Conservation (phyloP, 768 basidiomycete genomes). For the Pluteus cervinus region DNA sequence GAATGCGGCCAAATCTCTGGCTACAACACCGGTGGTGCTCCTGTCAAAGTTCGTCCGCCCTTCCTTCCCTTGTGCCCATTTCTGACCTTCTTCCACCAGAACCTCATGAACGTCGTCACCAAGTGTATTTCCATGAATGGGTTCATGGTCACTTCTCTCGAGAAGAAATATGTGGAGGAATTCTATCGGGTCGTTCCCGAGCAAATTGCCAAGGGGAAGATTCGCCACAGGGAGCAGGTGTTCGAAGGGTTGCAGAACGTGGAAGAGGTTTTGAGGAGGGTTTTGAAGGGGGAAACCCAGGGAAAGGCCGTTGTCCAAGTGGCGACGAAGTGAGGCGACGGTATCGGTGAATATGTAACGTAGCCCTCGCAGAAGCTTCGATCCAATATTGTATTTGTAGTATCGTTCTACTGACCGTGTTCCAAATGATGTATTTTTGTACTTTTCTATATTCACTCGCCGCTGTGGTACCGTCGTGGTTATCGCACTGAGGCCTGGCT, state of each 20-base stretch:
- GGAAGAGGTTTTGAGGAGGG: constrained; percentile 25
- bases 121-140: constrained; percentile 33
- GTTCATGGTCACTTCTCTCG: constrained; percentile 30
- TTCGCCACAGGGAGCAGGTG: constrained; percentile 42
- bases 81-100: constrained; percentile 16
- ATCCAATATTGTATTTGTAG: too few species aligned
- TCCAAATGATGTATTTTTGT: too few species aligned
- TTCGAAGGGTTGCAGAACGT: constrained; percentile 34
- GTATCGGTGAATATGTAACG: too few species aligned
- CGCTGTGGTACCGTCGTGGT: too few species aligned
- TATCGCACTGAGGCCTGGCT: too few species aligned
- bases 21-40: constrained; percentile 25
- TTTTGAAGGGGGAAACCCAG: constrained; percentile 28
- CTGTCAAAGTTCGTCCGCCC: constrained; percentile 17
- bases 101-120: constrained; percentile 28
- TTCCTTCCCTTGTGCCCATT: neutral
- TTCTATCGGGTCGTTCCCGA: constrained; percentile 38
- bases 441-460: too few species aligned
- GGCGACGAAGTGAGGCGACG: constrained; percentile 30
- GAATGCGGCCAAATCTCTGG: constrained; percentile 36
- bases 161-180: constrained; percentile 27
- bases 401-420: too few species aligned
- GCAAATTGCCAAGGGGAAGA: constrained; percentile 35
- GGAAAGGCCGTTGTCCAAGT: constrained; percentile 29
- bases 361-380: too few species aligned